Evolutionary conservation across 2,329 filamentous ascomycete species (phyloP).

Genomic region (Sclerotinia subarctica): DNA sequence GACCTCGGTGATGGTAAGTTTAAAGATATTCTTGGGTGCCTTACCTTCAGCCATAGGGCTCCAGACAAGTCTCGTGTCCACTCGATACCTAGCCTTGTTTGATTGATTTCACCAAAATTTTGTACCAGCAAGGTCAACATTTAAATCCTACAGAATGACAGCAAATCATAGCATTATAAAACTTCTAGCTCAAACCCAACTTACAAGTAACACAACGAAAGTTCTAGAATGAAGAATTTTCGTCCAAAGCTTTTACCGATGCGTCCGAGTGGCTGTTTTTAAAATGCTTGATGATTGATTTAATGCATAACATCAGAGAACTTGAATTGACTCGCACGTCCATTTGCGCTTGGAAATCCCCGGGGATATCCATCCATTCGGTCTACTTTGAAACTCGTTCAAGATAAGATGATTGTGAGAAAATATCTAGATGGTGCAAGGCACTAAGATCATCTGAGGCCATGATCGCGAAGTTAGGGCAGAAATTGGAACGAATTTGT

Average conservation of each 20-base stretch:
- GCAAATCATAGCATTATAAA: not conserved
- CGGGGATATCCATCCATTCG: not conserved
- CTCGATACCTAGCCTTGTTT: too few species aligned
- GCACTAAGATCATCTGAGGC: not conserved
- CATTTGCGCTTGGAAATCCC: not conserved
- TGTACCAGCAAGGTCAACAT: not conserved
- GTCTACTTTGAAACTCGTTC: not conserved
- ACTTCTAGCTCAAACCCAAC: not conserved
- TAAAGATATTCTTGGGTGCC: too few species aligned
- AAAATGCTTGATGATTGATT: not conserved
- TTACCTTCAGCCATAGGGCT: too few species aligned
- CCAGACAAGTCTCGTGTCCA: too few species aligned
- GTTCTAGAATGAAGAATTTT: not conserved
- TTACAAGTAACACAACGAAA: too few species aligned
- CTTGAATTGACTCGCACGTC: not conserved
- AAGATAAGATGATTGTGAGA: not conserved
- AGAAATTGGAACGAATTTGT: not conserved
- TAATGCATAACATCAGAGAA: not conserved
- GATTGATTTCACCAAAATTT: not conserved
- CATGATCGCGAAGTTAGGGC: not conserved
- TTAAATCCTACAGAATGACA: too few species aligned
- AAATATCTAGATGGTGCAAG: not conserved
- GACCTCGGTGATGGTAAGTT: not conserved
- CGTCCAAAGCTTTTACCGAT: not conserved
- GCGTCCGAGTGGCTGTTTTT: not conserved